Percentiles rank a stretch among this genome's conserved stretches.
phyloP scores from a whole-genome alignment of 345 rosid genomes.

The Linum trigynum region DNA sequence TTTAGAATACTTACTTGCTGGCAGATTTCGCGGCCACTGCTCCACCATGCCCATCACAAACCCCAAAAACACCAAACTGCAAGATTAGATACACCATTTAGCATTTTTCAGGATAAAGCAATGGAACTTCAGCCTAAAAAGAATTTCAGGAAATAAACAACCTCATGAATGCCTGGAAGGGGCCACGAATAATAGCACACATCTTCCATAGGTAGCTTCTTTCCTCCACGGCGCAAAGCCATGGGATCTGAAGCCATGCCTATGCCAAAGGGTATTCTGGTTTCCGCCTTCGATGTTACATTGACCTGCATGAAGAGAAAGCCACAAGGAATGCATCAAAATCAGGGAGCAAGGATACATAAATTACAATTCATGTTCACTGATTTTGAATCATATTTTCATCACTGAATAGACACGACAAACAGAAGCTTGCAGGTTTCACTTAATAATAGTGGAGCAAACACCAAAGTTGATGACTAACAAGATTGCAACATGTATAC shows the following conservation, averaged over 20 bases:
- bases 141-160: conserved; percentile 22
- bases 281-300: conserved; percentile 47
- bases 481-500: too few relatives aligned
- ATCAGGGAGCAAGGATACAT: not conserved
- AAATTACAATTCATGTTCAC: not conserved
- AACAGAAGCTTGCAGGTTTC: not conserved
- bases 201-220: conserved; percentile 94
- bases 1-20: conserved; percentile 58
- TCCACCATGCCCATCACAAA: conserved; percentile 99
- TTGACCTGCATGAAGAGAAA: conserved; percentile 44
- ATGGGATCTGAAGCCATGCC: conserved; percentile 94
- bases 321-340: not conserved
- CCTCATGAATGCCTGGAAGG: conserved; percentile 75
- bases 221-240: conserved; percentile 91
- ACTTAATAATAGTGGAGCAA: too few relatives aligned
- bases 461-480: too few relatives aligned
- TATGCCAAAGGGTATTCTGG: conserved; percentile 53
- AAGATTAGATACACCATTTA: conserved; percentile 13
- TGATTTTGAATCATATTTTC: not conserved
- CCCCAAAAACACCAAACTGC: conserved; percentile 91
- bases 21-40: conserved; percentile 82
- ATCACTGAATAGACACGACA: not conserved
- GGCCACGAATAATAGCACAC: conserved; percentile 90
- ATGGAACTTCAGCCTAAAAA: conserved; percentile 4
- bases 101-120: not conserved